Evolutionary conservation across 2,329 filamentous ascomycete species (phyloP).

Genomic region (Claviceps pazoutovae): DNA sequence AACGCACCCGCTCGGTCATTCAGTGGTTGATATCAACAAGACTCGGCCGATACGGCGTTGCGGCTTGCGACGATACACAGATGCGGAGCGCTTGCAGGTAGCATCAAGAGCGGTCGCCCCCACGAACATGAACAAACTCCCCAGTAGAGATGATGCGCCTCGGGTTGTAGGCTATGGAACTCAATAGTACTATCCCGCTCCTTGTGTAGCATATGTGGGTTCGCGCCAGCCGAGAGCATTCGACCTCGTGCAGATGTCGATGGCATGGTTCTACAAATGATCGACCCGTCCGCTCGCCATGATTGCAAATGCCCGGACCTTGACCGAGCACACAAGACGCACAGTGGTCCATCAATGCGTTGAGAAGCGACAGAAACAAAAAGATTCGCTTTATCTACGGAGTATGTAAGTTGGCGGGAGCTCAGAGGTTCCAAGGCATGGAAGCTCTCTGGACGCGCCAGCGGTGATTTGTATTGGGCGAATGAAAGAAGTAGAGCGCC

Average conservation of each 20-base stretch:
- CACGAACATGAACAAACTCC: not conserved
- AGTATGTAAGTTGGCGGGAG: too few relatives aligned
- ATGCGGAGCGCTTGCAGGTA: conserved; percentile 2
- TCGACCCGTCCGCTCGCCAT: not conserved
- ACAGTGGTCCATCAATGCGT: conserved; percentile 2
- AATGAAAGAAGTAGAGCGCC: conserved; percentile 5
- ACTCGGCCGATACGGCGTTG: conserved; percentile 5
- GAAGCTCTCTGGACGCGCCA: not conserved
- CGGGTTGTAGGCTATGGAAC: not conserved
- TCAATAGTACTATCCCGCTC: not conserved
- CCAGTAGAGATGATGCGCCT: not conserved
- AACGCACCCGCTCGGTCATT: not conserved
- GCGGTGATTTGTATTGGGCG: not conserved
- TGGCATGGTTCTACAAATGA: conserved; percentile 3
- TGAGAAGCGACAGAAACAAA: not conserved
- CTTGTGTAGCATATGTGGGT: not conserved
- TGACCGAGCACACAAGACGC: conserved; percentile 4
- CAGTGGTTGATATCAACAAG: not conserved
- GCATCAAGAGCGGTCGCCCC: not conserved
- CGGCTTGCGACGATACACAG: conserved; percentile 4
- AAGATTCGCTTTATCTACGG: not conserved
- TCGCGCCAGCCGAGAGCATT: conserved; percentile 4
- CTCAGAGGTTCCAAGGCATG: too few relatives aligned
- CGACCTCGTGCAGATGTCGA: conserved; percentile 1
- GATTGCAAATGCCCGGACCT: not conserved